Conservation (phyloP, 1,284 basidiomycete species). For the Heterobasidion parviporum region DNA sequence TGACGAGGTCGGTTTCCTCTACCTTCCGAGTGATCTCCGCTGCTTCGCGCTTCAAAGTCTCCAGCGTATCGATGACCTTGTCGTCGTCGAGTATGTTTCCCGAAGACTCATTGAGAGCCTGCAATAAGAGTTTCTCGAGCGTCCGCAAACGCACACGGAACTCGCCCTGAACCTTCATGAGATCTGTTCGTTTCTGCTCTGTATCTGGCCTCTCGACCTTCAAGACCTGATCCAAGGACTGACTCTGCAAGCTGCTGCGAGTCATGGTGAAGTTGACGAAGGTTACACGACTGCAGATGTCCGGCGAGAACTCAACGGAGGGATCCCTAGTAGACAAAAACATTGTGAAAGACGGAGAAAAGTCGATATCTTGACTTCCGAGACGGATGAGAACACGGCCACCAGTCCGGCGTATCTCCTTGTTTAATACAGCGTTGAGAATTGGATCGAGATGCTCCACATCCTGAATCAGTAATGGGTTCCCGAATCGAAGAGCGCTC, state of each 20-base stretch:
- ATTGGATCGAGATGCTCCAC: slow-evolving; percentile 98
- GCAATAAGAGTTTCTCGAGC: slow-evolving; percentile 88
- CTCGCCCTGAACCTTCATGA: slow-evolving; percentile 98
- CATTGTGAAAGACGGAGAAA: slow-evolving; percentile 98
- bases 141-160: slow-evolving; percentile 91
- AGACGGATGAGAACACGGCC: slow-evolving; percentile 96
- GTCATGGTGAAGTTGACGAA: slow-evolving; percentile 99
- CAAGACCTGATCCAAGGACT: slow-evolving; percentile 94
- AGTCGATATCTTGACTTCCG: slow-evolving; percentile 99
- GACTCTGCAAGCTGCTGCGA: slow-evolving; percentile 93
- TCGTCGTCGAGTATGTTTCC: slow-evolving; percentile 99
- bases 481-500: slow-evolving; percentile 98
- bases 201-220: slow-evolving; percentile 97
- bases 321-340: slow-evolving; percentile 97
- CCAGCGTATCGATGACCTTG: slow-evolving; percentile 96
- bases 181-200: slow-evolving; percentile 93
- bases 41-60: slow-evolving; percentile 95
- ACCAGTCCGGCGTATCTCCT: slow-evolving; percentile 90
- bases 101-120: slow-evolving; percentile 93
- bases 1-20: slow-evolving; percentile 94
- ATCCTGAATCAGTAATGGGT: slow-evolving; percentile 94
- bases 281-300: slow-evolving; percentile 97
- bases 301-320: slow-evolving; percentile 95
- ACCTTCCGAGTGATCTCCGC: slow-evolving; percentile 95
- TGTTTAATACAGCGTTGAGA: slow-evolving; percentile 95